Base-by-base conservation (phyloP, 2,329 filamentous ascomycete species). In the Calonectria multiphialidica region DNA sequence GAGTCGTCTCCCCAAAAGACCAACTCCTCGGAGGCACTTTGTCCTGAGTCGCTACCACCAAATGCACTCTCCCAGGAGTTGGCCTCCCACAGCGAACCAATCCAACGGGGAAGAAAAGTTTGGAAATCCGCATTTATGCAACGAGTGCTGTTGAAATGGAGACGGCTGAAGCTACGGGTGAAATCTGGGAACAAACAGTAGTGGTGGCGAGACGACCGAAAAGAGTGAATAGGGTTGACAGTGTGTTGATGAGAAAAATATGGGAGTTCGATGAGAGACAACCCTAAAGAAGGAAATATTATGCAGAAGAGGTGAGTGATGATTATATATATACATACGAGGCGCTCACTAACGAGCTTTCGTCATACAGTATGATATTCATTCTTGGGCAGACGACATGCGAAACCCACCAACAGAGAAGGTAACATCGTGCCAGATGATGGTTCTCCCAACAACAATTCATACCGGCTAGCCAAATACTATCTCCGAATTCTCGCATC, bases 41-140 rank as follows among this genome's bases (percentile, higher is more conserved):
- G 10, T 40, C 30, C 33, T 12, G 33, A 23, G 30, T n/a, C 53
- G 16, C 15, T 37, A 5, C 21, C 7, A 12, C 53, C 7, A 23
- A 23, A 25, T 40, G 21, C n/a, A 16, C 6, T 37, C 13, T 12
- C 33, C 10, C 10, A 59, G 53, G 25, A 21, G 10, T 8, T 7
- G 16, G 9, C n/a, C 18, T 23, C 28, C 8, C 16, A 18, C 7
- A 18, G 15, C 10, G 18, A 13, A 13, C 35, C 33, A 28, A 30
- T 13, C 28, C n/a, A n/a, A 70, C 30, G 23, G 80, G 78, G 1
- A 83, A 77, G 28, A 89, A 91, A 81, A 81, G 90, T 15, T 75
- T 80, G 1, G 81, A 85, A 66, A 81, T 88, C 9, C 89, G 89
- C 1, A 80, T 90, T 13, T 91, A 90, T 80, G 83, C 81, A 28